These are phyloP conservation scores for Fusarium vanettenii DNA, from an alignment of 2,329 filamentous ascomycete genomes.

Conservation along the genomic window DNA sequence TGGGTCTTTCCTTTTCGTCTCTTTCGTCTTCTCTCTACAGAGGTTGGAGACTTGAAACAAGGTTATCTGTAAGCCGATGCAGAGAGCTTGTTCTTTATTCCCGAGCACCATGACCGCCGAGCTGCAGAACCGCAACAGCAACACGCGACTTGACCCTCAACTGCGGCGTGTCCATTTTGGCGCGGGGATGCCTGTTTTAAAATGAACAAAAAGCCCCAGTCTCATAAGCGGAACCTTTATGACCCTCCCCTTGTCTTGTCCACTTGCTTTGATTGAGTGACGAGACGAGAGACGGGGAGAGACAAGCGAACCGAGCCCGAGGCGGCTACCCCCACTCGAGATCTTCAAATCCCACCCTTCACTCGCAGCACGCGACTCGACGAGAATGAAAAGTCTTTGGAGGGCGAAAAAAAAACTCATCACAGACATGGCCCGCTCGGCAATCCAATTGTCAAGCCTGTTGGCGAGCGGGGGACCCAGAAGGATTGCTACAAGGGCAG, in stretches of 20 bases:
- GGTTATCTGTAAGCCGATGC: background rate
- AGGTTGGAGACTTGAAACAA: background rate
- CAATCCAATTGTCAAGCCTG: conserved; percentile 34
- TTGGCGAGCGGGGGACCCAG: background rate
- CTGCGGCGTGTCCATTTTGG: background rate
- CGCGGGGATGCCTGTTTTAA: background rate
- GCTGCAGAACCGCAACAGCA: background rate
- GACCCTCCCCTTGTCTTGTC: background rate
- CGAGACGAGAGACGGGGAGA: background rate
- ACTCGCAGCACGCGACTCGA: conserved; percentile 16
- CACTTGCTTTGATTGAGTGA: background rate
- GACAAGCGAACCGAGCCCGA: background rate
- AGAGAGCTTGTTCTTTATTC: background rate
- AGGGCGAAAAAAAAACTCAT: background rate
- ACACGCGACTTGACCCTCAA: background rate
- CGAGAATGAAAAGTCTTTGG: conserved; percentile 11
- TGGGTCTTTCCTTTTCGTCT: conserved; percentile 3
- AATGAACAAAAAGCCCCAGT: background rate
- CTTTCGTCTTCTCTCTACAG: background rate
- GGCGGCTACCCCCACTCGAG: conserved; percentile 10
- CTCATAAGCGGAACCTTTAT: background rate
- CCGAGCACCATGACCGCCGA: background rate
- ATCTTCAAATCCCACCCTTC: conserved; percentile 24
- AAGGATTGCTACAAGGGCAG: background rate
- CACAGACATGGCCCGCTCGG: conserved; percentile 26